phyloP scores from a whole-genome alignment of 345 rosid species.

The Eucalyptus guilfoylei region DNA sequence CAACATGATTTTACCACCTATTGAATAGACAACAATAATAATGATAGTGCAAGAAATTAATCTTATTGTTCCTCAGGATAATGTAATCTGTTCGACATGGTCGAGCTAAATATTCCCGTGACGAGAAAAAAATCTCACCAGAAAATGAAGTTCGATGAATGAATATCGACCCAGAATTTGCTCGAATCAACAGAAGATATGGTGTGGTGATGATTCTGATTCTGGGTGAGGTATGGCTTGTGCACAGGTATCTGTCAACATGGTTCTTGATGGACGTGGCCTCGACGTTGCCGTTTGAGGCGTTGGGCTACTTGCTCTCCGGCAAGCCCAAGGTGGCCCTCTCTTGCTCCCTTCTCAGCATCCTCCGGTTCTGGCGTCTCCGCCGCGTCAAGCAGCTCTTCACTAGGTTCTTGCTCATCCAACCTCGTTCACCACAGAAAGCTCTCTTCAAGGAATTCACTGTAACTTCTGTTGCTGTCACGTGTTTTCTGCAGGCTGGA shows the following conservation, averaged over 20 bases:
- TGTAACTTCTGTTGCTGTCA: neutral
- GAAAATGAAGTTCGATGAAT: neutral
- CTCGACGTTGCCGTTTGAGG: constrained; percentile 76
- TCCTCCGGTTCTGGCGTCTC: constrained; percentile 84
- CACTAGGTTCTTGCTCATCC: constrained; percentile 39
- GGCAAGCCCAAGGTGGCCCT: constrained; percentile 31
- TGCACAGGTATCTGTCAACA: constrained; percentile 60
- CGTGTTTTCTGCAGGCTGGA: constrained; percentile 39
- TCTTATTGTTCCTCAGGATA: neutral
- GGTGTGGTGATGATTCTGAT: neutral
- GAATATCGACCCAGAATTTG: neutral
- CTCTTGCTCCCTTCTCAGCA: constrained; percentile 47
- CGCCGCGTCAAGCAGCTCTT: constrained; percentile 71
- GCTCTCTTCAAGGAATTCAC: neutral
- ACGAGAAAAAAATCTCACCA: neutral
- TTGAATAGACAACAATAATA: neutral
- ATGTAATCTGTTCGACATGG: neutral
- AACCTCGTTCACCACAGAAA: neutral
- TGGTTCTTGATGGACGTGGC: constrained; percentile 97
- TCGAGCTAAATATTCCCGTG: neutral
- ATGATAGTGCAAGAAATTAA: neutral
- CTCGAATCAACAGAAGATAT: neutral
- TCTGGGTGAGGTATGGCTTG: neutral
- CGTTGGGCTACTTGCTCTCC: constrained; percentile 47
- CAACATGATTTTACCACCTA: neutral